Base-by-base conservation (phyloP, 768 basidiomycete species). In the Phallus indusiatus region DNA sequence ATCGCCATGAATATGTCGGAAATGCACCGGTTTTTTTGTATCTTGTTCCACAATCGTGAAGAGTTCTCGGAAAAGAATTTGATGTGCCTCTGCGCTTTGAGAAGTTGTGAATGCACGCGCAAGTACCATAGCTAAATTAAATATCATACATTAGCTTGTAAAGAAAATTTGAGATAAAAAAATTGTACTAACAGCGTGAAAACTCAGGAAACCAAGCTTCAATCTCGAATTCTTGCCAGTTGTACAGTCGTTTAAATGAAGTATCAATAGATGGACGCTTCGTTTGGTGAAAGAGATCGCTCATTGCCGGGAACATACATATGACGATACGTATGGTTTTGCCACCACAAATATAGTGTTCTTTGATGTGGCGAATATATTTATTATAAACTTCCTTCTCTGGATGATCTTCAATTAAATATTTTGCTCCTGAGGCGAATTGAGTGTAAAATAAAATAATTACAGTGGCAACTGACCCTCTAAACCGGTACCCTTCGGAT, bases 41-140 rank as follows among this genome's bases (percentile, higher is more conserved):
- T 68, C 67, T 5, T 7, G 24, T 22, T n/a, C 17, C 3, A 62
- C 61, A 53, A 67, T 65, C 0, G 63, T 22, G 34, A 64, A 69
- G 5, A 72, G 70, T 1, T 47, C 47, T 0, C 22, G 24, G 52
- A 69, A 66, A 0, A 70, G 52, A 12, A 66, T 65, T 1, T 63
- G n/a, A 36, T 72, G 66, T 10, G 67, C 67, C 16, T 70, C 24
- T 0, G 70, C 65, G 12, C 62, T 64, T 48, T 69, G 65, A 0
- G 62, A 70, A 1, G 59, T 70, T 10, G 63, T 70, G 24, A 72
- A 71, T 10, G 69, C 68, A 16, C 56, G 59, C 1, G 62, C 62
- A 0, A 59, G 33, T 0, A 67, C 61, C 10, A 70, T 56, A 21
- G 68, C 69, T 67, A 49, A 14, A n/a, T 12, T 4, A 42, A 42